Evolutionary conservation across 1,284 basidiomycete genomes (phyloP).

Genomic region (Cryptococcus sp.): DNA sequence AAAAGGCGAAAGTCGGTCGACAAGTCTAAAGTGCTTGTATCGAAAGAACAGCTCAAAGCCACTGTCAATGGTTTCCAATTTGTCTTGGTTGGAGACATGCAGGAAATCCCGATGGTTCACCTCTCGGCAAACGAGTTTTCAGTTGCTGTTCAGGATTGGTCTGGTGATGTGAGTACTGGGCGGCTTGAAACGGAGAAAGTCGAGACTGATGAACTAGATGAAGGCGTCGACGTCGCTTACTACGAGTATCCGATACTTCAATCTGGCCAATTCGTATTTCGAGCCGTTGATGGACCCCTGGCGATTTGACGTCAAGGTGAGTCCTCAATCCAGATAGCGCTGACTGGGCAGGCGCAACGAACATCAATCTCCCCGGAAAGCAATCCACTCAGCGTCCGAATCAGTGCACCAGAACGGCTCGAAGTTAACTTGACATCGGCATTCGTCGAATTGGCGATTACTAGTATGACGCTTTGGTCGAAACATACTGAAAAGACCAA

Average conservation of each 20-base stretch:
- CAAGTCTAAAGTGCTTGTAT: conserved; percentile 58
- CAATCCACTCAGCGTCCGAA: conserved; percentile 58
- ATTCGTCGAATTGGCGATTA: conserved; percentile 80
- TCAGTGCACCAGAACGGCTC: conserved; percentile 77
- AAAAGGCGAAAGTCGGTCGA: conserved; percentile 50
- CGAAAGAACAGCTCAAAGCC: conserved; percentile 78
- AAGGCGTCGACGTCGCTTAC: conserved; percentile 75
- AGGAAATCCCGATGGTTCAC: conserved; percentile 93
- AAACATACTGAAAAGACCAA: conserved; percentile 69
- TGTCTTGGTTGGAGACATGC: conserved; percentile 88
- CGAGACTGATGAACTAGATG: conserved; percentile 53
- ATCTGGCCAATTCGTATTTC: conserved; percentile 96
- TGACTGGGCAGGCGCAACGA: conserved; percentile 22
- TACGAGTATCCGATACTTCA: conserved; percentile 90
- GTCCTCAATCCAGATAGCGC: conserved; percentile 21
- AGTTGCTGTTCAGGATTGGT: conserved; percentile 88
- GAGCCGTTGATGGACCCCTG: conserved; percentile 99
- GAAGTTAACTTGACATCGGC: conserved; percentile 90
- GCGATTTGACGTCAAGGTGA: conserved; percentile 74
- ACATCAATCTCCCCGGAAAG: conserved; percentile 47
- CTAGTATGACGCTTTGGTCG: conserved; percentile 67
- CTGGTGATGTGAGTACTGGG: conserved; percentile 63
- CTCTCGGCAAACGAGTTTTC: conserved; percentile 80
- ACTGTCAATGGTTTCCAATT: conserved; percentile 87
- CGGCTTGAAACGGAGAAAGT: not conserved